These are phyloP conservation scores for Phalaenopsis hybrid DNA, from an alignment of 116 monocot species.

Conservation along the genomic window DNA sequence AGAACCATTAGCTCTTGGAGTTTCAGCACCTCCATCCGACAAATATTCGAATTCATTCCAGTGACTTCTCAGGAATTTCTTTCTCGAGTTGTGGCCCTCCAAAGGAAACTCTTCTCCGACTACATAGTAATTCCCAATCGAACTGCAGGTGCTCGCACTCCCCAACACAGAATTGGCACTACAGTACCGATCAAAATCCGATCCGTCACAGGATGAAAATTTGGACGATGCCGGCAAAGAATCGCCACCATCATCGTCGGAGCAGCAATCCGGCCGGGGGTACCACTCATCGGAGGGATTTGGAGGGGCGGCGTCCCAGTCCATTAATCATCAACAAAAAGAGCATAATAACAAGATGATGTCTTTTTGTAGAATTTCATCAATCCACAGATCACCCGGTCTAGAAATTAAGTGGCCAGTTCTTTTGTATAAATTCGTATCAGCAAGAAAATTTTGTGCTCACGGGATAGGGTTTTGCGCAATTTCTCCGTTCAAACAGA, in stretches of 20 bases:
- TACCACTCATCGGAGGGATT: slow-evolving; percentile 11
- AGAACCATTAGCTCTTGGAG: slow-evolving; percentile 5
- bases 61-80: slow-evolving; percentile 13
- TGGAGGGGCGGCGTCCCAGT: not conserved
- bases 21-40: slow-evolving; percentile 6
- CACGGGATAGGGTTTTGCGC: not conserved
- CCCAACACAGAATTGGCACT: slow-evolving; percentile 77
- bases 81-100: slow-evolving; percentile 1
- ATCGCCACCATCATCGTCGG: slow-evolving; percentile 16
- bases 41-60: slow-evolving; percentile 14
- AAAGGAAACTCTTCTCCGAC: slow-evolving; percentile 19
- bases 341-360: not conserved
- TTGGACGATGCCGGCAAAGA: slow-evolving; percentile 24
- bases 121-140: slow-evolving; percentile 30
- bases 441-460: not conserved
- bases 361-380: not conserved
- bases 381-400: not conserved
- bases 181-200: slow-evolving; percentile 75
- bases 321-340: slow-evolving; percentile 6
- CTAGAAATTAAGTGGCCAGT: not conserved
- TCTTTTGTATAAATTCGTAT: not conserved
- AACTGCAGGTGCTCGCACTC: slow-evolving; percentile 58
- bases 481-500: not conserved
- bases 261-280: slow-evolving; percentile 3
- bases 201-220: slow-evolving; percentile 72